Percentiles rank a stretch among this genome's conserved stretches.
phyloP scores from a whole-genome alignment of 2,329 filamentous ascomycete genomes.

The Nothopassalora personata region DNA sequence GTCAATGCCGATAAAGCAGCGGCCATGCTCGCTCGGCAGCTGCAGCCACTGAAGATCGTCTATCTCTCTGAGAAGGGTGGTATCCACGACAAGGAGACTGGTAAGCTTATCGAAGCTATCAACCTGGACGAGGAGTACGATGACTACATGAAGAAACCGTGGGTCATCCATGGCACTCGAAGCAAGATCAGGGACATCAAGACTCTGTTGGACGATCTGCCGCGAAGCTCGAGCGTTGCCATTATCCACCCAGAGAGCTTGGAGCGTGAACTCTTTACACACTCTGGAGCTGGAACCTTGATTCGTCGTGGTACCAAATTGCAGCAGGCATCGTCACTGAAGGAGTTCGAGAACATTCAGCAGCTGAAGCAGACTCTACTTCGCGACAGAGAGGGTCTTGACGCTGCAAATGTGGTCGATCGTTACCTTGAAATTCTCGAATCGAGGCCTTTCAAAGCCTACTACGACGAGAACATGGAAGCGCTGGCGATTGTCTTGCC shows the following conservation, averaged over 20 bases:
- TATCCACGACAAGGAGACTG: conserved; percentile 86
- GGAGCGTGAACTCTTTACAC: conserved; percentile 94
- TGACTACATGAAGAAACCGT: conserved; percentile 83
- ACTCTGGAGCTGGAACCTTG: conserved; percentile 88
- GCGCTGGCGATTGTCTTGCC: conserved; percentile 85
- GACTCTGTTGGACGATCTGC: conserved; percentile 81
- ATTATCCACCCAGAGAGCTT: conserved; percentile 96
- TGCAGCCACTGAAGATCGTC: conserved; percentile 94
- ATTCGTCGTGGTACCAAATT: conserved; percentile 91
- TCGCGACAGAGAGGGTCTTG: conserved; percentile 72
- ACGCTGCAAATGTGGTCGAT: conserved; percentile 78
- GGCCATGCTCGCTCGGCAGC: conserved; percentile 78
- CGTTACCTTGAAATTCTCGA: conserved; percentile 76
- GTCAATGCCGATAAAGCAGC: conserved; percentile 97
- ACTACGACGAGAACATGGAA: conserved; percentile 91
- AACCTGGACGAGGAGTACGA: conserved; percentile 97
- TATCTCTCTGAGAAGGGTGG: conserved; percentile 98
- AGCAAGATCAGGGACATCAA: conserved; percentile 98
- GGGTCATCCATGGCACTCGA: conserved; percentile 90
- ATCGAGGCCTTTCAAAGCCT: conserved; percentile 78
- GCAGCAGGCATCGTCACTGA: conserved; percentile 63
- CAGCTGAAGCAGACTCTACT: conserved; percentile 78
- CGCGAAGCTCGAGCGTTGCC: conserved; percentile 87
- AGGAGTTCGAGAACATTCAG: conserved; percentile 68
- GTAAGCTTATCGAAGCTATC: conserved; percentile 92